Conservation (phyloP, 2,329 filamentous ascomycete genomes). For the Fusarium oligoseptatum region DNA sequence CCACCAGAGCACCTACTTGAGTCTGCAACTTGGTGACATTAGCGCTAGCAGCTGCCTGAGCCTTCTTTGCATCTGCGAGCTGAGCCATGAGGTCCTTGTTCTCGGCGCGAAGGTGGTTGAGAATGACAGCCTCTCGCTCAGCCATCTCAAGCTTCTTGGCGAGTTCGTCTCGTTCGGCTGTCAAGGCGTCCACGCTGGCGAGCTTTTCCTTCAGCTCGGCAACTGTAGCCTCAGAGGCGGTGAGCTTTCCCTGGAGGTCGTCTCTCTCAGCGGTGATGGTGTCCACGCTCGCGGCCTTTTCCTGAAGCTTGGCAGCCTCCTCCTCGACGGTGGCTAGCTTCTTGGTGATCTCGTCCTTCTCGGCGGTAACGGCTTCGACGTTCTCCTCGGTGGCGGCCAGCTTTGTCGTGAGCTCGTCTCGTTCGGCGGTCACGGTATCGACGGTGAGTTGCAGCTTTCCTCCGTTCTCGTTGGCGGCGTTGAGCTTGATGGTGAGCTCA, state of each 20-base stretch:
- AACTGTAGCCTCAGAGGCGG: slow-evolving; percentile 18
- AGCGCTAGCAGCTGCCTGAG: slow-evolving; percentile 36
- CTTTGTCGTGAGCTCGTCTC: slow-evolving; percentile 17
- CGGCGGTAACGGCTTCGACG: slow-evolving; percentile 4
- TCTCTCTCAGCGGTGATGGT: slow-evolving; percentile 32
- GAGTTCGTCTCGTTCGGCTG: slow-evolving; percentile 30
- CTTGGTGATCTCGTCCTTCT: slow-evolving; percentile 34
- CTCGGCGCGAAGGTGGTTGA: slow-evolving; percentile 39
- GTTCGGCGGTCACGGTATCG: slow-evolving; percentile 11
- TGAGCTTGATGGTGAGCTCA: slow-evolving; percentile 38
- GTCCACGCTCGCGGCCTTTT: slow-evolving; percentile 32
- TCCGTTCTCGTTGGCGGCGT: slow-evolving; percentile 29
- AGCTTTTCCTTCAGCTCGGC: slow-evolving; percentile 23
- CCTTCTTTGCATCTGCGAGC: slow-evolving; percentile 41
- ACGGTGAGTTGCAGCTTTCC: slow-evolving; percentile 34
- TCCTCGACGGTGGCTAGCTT: slow-evolving; percentile 38
- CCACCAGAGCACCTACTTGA: slow-evolving; percentile 38
- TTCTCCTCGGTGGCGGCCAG: slow-evolving; percentile 28
- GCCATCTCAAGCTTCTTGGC: slow-evolving; percentile 40
- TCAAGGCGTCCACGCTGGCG: slow-evolving; percentile 21
- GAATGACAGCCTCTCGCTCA: slow-evolving; percentile 37
- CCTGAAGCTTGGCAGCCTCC: slow-evolving; percentile 29
- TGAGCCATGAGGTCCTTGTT: slow-evolving; percentile 44
- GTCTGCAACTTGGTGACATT: slow-evolving; percentile 37
- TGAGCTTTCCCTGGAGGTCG: slow-evolving; percentile 33